Conservation (phyloP, 163 green algal genomes). For the Scenedesmus sp. region DNA sequence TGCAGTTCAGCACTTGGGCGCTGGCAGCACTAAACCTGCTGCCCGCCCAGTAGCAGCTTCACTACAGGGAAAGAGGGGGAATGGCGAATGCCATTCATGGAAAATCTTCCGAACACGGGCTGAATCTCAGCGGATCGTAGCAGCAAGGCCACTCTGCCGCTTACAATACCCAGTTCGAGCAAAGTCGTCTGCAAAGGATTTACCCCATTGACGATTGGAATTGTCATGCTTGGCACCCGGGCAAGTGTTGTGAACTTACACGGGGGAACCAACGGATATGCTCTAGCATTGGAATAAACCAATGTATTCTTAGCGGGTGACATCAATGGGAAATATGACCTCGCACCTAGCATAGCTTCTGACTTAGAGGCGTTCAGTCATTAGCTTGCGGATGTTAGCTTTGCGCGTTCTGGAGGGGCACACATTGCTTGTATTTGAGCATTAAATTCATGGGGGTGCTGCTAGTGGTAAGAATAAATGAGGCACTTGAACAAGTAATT, state of each 20-base stretch:
- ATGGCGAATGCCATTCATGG: conserved; percentile 46
- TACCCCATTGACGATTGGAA: conserved; percentile 87
- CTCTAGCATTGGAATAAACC: conserved; percentile 72
- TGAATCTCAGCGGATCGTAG: conserved; percentile 91
- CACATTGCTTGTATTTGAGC: too few relatives aligned
- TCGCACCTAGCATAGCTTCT: conserved; percentile 80
- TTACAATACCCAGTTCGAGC: conserved; percentile 91
- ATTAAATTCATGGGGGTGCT: too few relatives aligned
- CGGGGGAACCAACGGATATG: conserved; percentile 75
- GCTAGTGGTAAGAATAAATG: too few relatives aligned
- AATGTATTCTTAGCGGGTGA: conserved; percentile 80
- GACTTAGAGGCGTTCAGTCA: conserved; percentile 70
- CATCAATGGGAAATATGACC: conserved; percentile 79
- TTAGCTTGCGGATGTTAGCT: conserved; percentile 92
- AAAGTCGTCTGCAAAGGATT: conserved; percentile 94
- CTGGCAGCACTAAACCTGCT: too few relatives aligned
- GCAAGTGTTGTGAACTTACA: conserved; percentile 52
- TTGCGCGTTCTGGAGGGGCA: conserved; percentile 55
- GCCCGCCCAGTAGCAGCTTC: too few relatives aligned
- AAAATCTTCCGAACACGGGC: conserved; percentile 79
- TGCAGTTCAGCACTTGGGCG: too few relatives aligned
- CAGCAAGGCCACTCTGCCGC: conserved; percentile 91
- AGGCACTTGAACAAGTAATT: too few relatives aligned
- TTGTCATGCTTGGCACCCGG: conserved; percentile 75
- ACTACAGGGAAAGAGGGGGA: conserved; percentile 17